Percentiles rank a stretch among this genome's conserved stretches.
Evolutionary conservation across 208 protist genomes (phyloP).

Genomic region (Leishmania amazonensis): DNA sequence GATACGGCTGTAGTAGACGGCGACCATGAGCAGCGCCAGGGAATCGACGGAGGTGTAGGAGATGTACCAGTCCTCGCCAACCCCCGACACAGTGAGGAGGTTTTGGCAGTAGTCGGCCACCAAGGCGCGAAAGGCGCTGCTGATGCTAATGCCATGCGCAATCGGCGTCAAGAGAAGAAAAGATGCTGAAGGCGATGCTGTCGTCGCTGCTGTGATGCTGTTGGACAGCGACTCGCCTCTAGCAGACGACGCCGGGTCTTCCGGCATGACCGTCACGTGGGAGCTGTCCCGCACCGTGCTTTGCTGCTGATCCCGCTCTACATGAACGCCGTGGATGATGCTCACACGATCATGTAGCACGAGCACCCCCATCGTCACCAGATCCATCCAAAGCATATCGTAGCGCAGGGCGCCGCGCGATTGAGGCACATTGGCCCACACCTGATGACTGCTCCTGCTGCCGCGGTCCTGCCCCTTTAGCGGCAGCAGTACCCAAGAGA

Average conservation of each 20-base stretch:
- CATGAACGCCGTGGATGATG: conserved; percentile 27
- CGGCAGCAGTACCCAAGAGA: conserved; percentile 21
- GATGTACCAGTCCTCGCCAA: conserved; percentile 70
- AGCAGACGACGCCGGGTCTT: background rate
- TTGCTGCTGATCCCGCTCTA: conserved; percentile 5
- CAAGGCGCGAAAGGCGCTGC: background rate
- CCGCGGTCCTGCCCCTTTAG: background rate
- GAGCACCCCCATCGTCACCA: conserved; percentile 20
- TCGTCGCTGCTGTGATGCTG: conserved; percentile 12
- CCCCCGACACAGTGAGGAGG: conserved; percentile 39
- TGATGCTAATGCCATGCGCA: background rate
- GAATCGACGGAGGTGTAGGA: conserved; percentile 57
- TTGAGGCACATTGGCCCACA: background rate
- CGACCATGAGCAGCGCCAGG: conserved; percentile 50
- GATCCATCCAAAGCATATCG: conserved; percentile 24
- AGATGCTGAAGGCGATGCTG: background rate
- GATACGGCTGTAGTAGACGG: conserved; percentile 61
- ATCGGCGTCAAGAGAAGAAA: background rate
- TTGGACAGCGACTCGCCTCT: conserved; percentile 15
- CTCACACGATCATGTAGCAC: conserved; percentile 24
- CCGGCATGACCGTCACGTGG: background rate
- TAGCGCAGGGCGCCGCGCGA: conserved; percentile 21
- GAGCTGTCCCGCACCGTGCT: background rate
- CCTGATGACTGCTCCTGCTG: background rate
- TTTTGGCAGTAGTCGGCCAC: conserved; percentile 33